Evolutionary conservation across 495 filamentous ascomycete species (phyloP).

Genomic region (Aspergillus indologenus): DNA sequence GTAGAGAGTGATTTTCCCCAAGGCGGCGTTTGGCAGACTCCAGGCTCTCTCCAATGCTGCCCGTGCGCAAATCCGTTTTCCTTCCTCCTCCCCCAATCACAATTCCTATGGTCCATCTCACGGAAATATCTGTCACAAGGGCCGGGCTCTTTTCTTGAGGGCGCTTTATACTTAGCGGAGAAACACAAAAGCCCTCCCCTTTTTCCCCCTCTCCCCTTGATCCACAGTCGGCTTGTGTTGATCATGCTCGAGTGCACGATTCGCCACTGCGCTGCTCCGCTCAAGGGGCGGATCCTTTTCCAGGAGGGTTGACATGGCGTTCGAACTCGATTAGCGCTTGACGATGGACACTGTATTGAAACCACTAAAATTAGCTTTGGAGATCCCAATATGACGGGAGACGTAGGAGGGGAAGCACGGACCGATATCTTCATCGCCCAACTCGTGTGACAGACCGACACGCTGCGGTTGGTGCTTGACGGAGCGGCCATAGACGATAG

Average conservation of each 20-base stretch:
- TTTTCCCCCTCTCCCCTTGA: background rate
- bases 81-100: conserved; percentile 23
- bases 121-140: conserved; percentile 31
- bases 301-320: conserved; percentile 20
- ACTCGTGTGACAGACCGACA: conserved; percentile 86
- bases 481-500: conserved; percentile 94
- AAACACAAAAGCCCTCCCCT: conserved; percentile 13
- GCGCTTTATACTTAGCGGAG: conserved; percentile 22
- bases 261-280: conserved; percentile 29
- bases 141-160: conserved; percentile 12
- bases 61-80: conserved; percentile 31
- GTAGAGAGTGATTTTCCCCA: conserved; percentile 23
- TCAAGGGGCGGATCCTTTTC: conserved; percentile 24
- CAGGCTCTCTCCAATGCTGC: conserved; percentile 18
- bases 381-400: conserved; percentile 6
- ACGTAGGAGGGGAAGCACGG: conserved; percentile 30
- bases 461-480: conserved; percentile 98
- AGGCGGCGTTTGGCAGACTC: conserved; percentile 23
- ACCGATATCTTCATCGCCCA: conserved; percentile 97
- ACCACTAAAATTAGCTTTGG: conserved; percentile 32
- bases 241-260: conserved; percentile 26
- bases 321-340: conserved; percentile 66
- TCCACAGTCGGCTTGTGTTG: conserved; percentile 21
- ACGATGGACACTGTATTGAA: conserved; percentile 77
- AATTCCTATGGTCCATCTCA: conserved; percentile 31